Percentiles rank a stretch among this genome's conserved stretches.
These are phyloP conservation scores for Aspergillus asperescens DNA, from an alignment of 495 filamentous ascomycete species.

Conservation along the genomic window DNA sequence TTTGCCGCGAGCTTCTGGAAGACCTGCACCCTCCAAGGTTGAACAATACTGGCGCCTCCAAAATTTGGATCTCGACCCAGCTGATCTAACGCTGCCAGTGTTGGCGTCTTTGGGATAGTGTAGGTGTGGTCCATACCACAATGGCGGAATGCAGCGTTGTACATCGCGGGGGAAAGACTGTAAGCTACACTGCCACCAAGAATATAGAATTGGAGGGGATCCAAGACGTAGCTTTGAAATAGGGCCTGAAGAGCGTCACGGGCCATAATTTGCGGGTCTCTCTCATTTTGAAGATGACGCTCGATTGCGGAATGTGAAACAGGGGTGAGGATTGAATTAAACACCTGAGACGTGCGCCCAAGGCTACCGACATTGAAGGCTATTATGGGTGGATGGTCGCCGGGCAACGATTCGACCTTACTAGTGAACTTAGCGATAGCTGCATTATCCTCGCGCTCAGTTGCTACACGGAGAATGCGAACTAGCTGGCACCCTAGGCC, in stretches of 20 bases:
- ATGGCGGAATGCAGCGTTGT: conserved; percentile 66
- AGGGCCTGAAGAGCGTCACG: conserved; percentile 53
- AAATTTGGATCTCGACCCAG: conserved; percentile 61
- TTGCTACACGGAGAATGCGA: conserved; percentile 59
- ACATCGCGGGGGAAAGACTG: conserved; percentile 74
- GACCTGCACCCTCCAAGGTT: conserved; percentile 72
- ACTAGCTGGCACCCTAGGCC: conserved; percentile 65
- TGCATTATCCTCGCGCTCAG: conserved; percentile 53
- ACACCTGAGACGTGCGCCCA: conserved; percentile 61
- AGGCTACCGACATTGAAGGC: conserved; percentile 68
- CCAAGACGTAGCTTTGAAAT: conserved; percentile 51
- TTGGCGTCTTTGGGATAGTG: conserved; percentile 56
- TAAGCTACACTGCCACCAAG: conserved; percentile 68
- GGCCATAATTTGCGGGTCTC: conserved; percentile 46
- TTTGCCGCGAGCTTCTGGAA: conserved; percentile 62
- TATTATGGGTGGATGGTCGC: conserved; percentile 50
- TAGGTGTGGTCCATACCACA: conserved; percentile 71
- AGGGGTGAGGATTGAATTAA: conserved; percentile 62
- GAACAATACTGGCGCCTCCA: conserved; percentile 66
- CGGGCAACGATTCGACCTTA: conserved; percentile 36
- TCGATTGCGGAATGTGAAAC: conserved; percentile 64
- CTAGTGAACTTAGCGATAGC: conserved; percentile 51
- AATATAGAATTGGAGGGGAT: conserved; percentile 69
- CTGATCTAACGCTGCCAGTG: conserved; percentile 58
- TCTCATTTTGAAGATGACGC: conserved; percentile 21